Conservation (phyloP, 1,284 basidiomycete genomes). For the Irpex lacteus region DNA sequence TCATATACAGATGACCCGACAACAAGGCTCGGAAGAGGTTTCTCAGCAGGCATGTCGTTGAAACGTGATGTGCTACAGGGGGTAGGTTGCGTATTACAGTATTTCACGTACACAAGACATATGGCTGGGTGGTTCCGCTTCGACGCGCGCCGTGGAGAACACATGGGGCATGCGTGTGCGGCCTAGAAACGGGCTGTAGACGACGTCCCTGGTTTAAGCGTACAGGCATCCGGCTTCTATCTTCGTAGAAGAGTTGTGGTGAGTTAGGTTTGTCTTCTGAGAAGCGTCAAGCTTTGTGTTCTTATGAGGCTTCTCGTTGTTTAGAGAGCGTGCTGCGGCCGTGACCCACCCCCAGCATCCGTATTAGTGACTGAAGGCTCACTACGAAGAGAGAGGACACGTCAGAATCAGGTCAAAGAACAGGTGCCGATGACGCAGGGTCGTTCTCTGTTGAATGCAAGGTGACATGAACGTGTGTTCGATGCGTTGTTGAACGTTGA, state of each 20-base stretch:
- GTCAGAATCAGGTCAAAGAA: background rate
- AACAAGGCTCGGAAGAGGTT: background rate
- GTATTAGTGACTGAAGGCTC: background rate
- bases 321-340: background rate
- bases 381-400: background rate
- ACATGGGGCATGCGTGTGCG: background rate
- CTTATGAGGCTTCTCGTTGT: background rate
- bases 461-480: background rate
- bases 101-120: slow-evolving; percentile 4
- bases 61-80: slow-evolving; percentile 1
- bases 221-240: background rate
- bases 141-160: background rate
- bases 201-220: background rate
- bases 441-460: background rate
- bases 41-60: background rate
- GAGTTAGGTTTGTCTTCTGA: background rate
- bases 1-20: background rate
- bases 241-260: background rate
- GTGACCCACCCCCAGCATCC: background rate
- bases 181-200: background rate
- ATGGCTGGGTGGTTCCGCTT: background rate
- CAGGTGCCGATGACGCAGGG: background rate
- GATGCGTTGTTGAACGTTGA: background rate
- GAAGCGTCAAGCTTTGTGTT: background rate
- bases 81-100: background rate